These are phyloP conservation scores for Talaromyces liani DNA, from an alignment of 495 filamentous ascomycete genomes.

Conservation along the genomic window DNA sequence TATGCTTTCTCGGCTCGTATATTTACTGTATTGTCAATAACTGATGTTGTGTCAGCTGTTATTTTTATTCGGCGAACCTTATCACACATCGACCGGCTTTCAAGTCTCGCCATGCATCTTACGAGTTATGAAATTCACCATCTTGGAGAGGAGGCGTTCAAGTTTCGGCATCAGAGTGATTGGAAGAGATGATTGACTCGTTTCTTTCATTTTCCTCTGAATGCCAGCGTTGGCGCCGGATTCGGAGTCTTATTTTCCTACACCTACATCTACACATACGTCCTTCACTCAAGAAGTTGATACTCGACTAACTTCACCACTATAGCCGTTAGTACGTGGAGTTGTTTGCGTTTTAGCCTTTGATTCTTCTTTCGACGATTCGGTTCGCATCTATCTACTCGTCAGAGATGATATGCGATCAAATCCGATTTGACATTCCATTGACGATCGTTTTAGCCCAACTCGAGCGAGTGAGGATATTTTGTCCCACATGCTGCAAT, in stretches of 20 bases:
- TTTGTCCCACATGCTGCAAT: neutral
- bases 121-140: neutral
- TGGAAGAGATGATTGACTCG: neutral
- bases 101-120: neutral
- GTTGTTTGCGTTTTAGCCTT: neutral
- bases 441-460: constrained; percentile 1
- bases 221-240: constrained; percentile 4
- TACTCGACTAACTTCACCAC: neutral
- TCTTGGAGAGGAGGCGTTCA: neutral
- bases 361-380: neutral
- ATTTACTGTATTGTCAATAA: too few relatives aligned
- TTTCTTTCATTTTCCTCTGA: neutral
- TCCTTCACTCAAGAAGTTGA: neutral
- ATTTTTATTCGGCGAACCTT: too few relatives aligned
- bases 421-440: neutral
- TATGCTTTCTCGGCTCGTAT: neutral
- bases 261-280: neutral
- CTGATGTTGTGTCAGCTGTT: too few relatives aligned
- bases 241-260: constrained; percentile 4
- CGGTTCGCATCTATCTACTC: neutral
- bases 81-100: neutral
- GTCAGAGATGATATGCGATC: neutral
- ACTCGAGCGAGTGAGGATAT: neutral
- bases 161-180: neutral
- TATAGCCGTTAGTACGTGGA: neutral